phyloP scores from a whole-genome alignment of 257 asterid genomes.

The Cordia subcordata region DNA sequence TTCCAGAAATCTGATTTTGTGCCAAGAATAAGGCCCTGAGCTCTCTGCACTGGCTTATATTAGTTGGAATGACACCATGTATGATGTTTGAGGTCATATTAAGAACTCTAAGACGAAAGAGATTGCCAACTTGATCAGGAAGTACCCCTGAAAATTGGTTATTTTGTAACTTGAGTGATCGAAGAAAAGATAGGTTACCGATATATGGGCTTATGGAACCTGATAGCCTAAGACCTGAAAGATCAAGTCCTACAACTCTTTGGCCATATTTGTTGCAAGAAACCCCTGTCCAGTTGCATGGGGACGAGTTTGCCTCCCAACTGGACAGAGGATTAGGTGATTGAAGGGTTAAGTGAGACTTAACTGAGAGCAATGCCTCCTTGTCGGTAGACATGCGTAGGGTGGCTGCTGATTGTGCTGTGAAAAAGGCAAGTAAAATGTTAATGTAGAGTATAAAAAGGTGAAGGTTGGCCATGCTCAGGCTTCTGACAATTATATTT shows the following conservation, averaged over 20 bases:
- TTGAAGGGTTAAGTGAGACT: conserved; percentile 21
- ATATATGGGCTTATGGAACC: conserved; percentile 20
- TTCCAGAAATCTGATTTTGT: conserved; percentile 12
- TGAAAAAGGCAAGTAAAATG: not conserved
- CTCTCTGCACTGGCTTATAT: conserved; percentile 17
- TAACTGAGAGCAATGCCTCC: not conserved
- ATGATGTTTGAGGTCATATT: conserved; percentile 18
- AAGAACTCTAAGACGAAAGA: conserved; percentile 12
- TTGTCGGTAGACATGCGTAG: conserved; percentile 14
- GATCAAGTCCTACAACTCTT: conserved; percentile 16
- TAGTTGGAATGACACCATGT: conserved; percentile 18
- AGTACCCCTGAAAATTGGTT: conserved; percentile 21
- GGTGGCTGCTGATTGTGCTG: conserved; percentile 12
- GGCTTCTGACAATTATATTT: no score
- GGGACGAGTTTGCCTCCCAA: conserved; percentile 16
- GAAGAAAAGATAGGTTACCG: conserved; percentile 21
- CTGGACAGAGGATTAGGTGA: not conserved
- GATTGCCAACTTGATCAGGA: conserved; percentile 21
- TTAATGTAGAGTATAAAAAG: not conserved
- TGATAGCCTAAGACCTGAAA: conserved; percentile 9
- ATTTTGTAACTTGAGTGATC: conserved; percentile 7
- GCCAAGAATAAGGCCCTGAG: conserved; percentile 18
- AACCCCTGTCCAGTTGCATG: conserved; percentile 30
- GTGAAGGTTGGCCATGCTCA: not conserved
- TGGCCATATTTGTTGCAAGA: conserved; percentile 8